Evolutionary conservation across 352 stramenopile genomes (phyloP).

Genomic region (Thalassiosira gravida): DNA sequence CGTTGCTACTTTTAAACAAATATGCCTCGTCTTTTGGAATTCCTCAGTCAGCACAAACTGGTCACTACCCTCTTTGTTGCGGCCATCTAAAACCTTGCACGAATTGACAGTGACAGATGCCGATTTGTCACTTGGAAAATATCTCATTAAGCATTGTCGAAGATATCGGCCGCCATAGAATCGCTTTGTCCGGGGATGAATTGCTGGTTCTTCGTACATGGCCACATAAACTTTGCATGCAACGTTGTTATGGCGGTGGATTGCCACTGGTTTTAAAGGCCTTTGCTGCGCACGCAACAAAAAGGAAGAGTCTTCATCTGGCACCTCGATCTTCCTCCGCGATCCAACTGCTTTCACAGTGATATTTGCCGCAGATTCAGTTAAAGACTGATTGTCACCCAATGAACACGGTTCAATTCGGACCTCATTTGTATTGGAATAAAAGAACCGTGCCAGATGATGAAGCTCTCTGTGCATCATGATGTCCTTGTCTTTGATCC

Average conservation of each 20-base stretch:
- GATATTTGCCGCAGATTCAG: constrained; percentile 48
- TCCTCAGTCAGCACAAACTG: constrained; percentile 42
- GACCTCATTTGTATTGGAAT: constrained; percentile 77
- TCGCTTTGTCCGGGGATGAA: constrained; percentile 57
- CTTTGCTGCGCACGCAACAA: constrained; percentile 71
- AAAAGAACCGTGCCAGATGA: constrained; percentile 75
- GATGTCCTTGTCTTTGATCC: constrained; percentile 60
- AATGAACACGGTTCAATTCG: constrained; percentile 55
- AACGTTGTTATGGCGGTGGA: constrained; percentile 76
- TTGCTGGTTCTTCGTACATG: constrained; percentile 80
- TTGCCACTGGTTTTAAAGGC: constrained; percentile 68
- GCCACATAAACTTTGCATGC: constrained; percentile 81
- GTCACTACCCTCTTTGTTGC: constrained; percentile 46
- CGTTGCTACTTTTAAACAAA: constrained; percentile 56
- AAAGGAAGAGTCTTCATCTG: constrained; percentile 86
- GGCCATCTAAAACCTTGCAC: constrained; percentile 63
- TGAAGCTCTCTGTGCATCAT: constrained; percentile 78
- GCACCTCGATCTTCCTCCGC: constrained; percentile 76
- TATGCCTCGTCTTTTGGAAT: constrained; percentile 53
- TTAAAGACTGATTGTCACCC: constrained; percentile 33
- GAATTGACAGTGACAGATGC: constrained; percentile 71
- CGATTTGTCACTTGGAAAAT: constrained; percentile 81
- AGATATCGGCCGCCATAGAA: constrained; percentile 73
- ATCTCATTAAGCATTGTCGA: constrained; percentile 76
- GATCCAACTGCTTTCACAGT: constrained; percentile 52